phyloP scores from a whole-genome alignment of 306 rosid species.

The Cucurbita maxima region DNA sequence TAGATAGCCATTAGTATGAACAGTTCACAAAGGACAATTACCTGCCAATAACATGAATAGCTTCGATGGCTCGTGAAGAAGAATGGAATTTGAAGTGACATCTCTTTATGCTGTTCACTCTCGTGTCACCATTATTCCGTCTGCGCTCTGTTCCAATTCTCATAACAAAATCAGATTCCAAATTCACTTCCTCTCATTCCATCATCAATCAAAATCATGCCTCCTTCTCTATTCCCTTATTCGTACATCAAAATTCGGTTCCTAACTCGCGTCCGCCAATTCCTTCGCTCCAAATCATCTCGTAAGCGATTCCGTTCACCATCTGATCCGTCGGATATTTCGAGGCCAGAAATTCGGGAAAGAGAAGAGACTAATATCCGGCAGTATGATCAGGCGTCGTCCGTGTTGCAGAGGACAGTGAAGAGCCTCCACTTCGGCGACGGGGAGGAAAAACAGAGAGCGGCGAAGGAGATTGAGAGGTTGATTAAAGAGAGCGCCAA shows the following conservation, averaged over 20 bases:
- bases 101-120: neutral
- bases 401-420: conserved; percentile 54
- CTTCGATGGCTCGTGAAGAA: neutral
- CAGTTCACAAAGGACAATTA: neutral
- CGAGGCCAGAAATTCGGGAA: neutral
- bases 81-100: neutral
- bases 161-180: neutral
- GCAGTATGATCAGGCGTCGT: conserved; percentile 9
- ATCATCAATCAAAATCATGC: conserved; percentile 19
- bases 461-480: conserved; percentile 51
- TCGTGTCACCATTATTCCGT: neutral
- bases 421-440: conserved; percentile 86
- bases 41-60: neutral
- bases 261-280: conserved; percentile 39
- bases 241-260: conserved; percentile 45
- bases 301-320: conserved; percentile 27
- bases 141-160: neutral
- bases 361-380: conserved; percentile 1
- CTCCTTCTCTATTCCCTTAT: conserved; percentile 28
- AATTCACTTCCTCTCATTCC: neutral
- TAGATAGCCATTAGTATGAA: no score
- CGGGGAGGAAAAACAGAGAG: conserved; percentile 57
- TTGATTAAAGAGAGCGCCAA: conserved; percentile 47
- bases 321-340: conserved; percentile 16
- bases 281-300: conserved; percentile 41